Evolutionary conservation across 306 rosid species (phyloP), one percentile per base, ranked within the genome.

Genomic region (Dalbergia oliveri): DNA sequence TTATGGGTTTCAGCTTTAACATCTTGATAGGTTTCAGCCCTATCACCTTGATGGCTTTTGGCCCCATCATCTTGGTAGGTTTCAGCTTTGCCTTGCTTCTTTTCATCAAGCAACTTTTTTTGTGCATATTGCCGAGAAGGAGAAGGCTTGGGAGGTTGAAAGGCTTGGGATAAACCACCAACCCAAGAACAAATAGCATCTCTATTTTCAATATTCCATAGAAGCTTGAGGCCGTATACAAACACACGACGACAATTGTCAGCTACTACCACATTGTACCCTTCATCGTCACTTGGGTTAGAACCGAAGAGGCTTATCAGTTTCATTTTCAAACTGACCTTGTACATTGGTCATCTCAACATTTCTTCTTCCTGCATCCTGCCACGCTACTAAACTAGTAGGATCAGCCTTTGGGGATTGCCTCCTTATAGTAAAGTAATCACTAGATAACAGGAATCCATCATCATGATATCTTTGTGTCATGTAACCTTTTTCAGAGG

Each of bases 271-370:
- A 96, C 99, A 90, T 88, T 89, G 89, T 91, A 93, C 61, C 99
- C 99, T 66, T 96, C 99, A 81, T 96, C 99, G 43, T 93, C 98
- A 64, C 98, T 91, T 64, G 83, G 94, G 87, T 96, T 98, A 43
- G 97, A 90, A 90, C 51, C 79, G 85, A 18, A 80, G n/a, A 81
- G 85, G 88, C 79, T 95, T 96, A 63, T 87, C 93, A 50, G 87
- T 89, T 82, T 89, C 90, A 13, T 81, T 87, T 75, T 82, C 89
- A 63, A 66, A 63, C 86, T 82, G 90, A 69, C 93, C 80, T 66
- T 72, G 85, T 81, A 77, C 87, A 79, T 69, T 50, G 31, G 91
- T 89, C 91, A 87, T 90, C 86, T 91, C 96, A 58, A 81, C 75
- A 84, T 86, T 85, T 84, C 79, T 81, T 85, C 84, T 91, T 87